Evolutionary conservation across 805 yeast genomes (phyloP), one percentile per base, ranked within the genome.

Genomic region (Ascoidea rubescens): DNA sequence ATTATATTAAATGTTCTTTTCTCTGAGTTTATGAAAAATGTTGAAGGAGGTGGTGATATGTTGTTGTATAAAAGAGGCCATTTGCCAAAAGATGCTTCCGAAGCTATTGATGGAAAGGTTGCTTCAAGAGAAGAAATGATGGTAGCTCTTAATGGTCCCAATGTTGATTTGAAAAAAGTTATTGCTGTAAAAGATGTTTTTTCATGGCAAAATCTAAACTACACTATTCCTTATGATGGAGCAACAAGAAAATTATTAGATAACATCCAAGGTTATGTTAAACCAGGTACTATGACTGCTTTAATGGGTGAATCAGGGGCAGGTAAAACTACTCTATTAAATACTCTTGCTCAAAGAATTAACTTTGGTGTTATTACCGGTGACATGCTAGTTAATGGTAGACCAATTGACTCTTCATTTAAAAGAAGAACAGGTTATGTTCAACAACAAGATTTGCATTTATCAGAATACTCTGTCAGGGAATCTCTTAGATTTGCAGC

Each of bases 241-340:
- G 66, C 64, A 47, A 55, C 62, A 4, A 61, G 75, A 48, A 59
- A 66, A 46, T 58, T 67, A 31, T 47, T 55, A 17, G 4, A 53
- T 37, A 48, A 55, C 28, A 53, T 55, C 33, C 77, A 76, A 56
- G 89, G 89, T 32, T 82, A 79, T 72, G 84, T 81, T 54, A 76
- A 78, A 61, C 86, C 87, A 14, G 89, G 89, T 52, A 79, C 82
- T 8, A 62, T 74, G 55, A 73, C 77, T 31, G 78, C 75, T 10
- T 62, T 78, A 32, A 76, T 78, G 80, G 82, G 82, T 57, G 80
- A 77, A 49, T 76, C 82, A n/a, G 82, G 82, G 62, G 81, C 81
- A 32, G 82, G 83, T 60, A 78, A 78, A 58, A 78, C 82, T 8
- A 78, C 82, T 8, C 63, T 78, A 51, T 67, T 78, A 57, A 78